Base-by-base conservation (phyloP, 73 alveolate species). In the Breviolum minutum region DNA sequence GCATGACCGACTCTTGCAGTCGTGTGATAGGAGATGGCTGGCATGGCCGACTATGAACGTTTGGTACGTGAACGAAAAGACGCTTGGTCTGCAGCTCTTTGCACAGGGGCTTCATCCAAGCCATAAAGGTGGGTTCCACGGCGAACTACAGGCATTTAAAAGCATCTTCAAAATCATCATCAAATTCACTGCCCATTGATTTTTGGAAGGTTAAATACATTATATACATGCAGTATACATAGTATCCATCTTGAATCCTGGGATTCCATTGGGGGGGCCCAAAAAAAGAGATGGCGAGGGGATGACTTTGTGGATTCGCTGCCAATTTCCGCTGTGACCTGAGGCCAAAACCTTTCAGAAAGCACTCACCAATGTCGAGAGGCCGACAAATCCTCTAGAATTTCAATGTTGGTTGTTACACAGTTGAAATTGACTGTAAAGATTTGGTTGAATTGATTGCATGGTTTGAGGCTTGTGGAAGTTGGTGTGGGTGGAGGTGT, bases 401-500 rank as follows among this genome's bases (percentile, higher is more conserved):
- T 40, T 40, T 40, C 54, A 40, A 40, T 40, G 54, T 3, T 40
- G 54, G 54, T 40, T 40, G 54, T 40, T 40, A 40, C 54, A 40
- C 54, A 40, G 3, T 40, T 40, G 54, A 40, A 40, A 40, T 40
- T 40, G n/a, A n/a, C 54, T 40, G 0, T 40, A 40, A 40, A 2
- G 54, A 40, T 40, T 40, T 40, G 5, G 54, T 40, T 40, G 54
- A 40, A 40, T 40, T 40, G 77, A 17, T 48, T 20, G 22, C 90
- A 48, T 19, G 69, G n/a, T n/a, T n/a, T 30, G 29, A 86, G 94
- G 94, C 63, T 86, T 20, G 94, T 86, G 26, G 94, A 86, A 63
- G 94, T 86, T 86, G 94, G 94, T 27, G 94, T 86, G 29, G 94
- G 94, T 14, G 94, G 64, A 12, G 94, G 94, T 17, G 94, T 86